phyloP scores from a whole-genome alignment of 805 yeast genomes.

The Millerago galiae region DNA sequence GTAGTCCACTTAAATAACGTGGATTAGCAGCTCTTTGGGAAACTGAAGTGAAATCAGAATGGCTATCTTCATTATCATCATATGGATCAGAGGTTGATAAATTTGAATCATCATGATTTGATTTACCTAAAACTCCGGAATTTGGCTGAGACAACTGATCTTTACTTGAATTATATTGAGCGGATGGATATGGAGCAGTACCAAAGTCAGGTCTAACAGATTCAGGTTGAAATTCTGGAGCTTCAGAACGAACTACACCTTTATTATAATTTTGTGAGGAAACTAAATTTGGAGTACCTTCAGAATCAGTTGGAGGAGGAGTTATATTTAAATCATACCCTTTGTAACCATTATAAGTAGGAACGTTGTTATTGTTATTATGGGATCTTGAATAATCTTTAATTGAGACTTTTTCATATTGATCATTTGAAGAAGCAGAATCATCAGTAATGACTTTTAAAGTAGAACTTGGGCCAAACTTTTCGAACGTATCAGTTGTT shows the following conservation, averaged over 20 bases:
- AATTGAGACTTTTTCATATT: conserved; percentile 19
- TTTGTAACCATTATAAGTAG: conserved; percentile 8
- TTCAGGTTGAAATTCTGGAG: conserved; percentile 18
- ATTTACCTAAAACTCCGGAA: conserved; percentile 7
- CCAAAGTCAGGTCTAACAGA: conserved; percentile 21
- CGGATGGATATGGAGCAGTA: conserved; percentile 12
- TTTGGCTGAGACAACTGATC: background rate
- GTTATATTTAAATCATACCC: conserved; percentile 9
- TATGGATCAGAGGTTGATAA: conserved; percentile 6
- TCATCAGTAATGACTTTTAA: conserved; percentile 21
- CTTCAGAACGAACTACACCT: conserved; percentile 20
- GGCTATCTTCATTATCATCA: conserved; percentile 21
- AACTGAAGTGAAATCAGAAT: conserved; percentile 71
- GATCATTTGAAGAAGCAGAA: conserved; percentile 17
- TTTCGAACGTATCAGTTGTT: conserved; percentile 10
- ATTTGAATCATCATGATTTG: conserved; percentile 7
- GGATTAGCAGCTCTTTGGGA: conserved; percentile 74
- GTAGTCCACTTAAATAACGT: conserved; percentile 35
- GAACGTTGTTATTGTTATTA: conserved; percentile 3
- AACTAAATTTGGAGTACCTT: conserved; percentile 23
- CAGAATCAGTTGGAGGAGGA: conserved; percentile 6
- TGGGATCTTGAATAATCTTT: conserved; percentile 19
- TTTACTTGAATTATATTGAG: conserved; percentile 8
- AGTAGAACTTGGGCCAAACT: conserved; percentile 11
- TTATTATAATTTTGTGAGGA: conserved; percentile 19